These are phyloP conservation scores for Penicillium crustosum DNA, from an alignment of 2,329 filamentous ascomycete genomes.

Conservation along the genomic window DNA sequence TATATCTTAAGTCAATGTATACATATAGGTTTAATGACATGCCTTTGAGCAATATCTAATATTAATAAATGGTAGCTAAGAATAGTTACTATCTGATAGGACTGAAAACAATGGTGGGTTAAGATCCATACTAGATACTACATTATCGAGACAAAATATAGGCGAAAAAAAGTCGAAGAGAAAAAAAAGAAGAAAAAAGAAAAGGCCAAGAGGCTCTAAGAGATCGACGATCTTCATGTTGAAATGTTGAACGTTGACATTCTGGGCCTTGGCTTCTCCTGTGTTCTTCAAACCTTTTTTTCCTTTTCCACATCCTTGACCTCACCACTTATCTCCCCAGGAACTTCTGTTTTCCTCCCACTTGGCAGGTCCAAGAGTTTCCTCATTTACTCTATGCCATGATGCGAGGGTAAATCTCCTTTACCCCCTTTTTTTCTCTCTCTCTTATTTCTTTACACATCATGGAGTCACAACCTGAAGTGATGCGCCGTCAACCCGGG, in stretches of 20 bases:
- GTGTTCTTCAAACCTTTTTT: slow-evolving; percentile 11
- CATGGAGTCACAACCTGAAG: slow-evolving; percentile 21
- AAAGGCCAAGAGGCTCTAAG: neutral
- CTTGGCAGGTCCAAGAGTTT: slow-evolving; percentile 27
- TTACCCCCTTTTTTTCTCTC: neutral
- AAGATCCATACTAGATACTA: neutral
- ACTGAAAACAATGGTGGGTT: neutral
- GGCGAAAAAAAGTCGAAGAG: neutral
- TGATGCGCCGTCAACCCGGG: slow-evolving; percentile 15
- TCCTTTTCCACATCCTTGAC: slow-evolving; percentile 12
- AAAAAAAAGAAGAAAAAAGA: neutral
- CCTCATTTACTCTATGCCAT: slow-evolving; percentile 8
- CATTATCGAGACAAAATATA: neutral
- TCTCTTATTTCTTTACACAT: slow-evolving; percentile 10
- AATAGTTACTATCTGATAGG: neutral
- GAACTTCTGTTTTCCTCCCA: neutral
- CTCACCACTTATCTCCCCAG: slow-evolving; percentile 14
- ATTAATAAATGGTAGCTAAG: neutral
- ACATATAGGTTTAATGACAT: neutral
- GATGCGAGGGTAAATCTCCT: slow-evolving; percentile 17
- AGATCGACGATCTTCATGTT: slow-evolving; percentile 2
- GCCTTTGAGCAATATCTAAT: neutral
- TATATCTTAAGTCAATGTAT: neutral
- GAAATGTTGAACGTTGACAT: neutral
- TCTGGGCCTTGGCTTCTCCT: slow-evolving; percentile 15